Evolutionary conservation across 2,329 filamentous ascomycete species (phyloP), one percentile per base, ranked within the genome.

Genomic region (Venturia carpophila): DNA sequence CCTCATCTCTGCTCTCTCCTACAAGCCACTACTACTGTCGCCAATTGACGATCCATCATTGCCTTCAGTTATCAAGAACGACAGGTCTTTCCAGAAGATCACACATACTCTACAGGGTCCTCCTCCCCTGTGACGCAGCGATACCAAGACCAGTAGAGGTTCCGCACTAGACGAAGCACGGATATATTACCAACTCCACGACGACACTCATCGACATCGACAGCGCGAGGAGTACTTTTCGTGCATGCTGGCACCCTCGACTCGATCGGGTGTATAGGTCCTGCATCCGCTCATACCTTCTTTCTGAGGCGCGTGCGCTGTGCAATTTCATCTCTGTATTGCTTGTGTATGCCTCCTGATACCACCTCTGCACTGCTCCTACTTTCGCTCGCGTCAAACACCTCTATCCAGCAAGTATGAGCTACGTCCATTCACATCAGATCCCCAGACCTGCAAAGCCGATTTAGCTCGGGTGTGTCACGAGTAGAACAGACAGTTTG

Each of bases 401-500:
- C 4, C 24, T 27, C 49, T 11, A 7, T 34, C 9, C 24, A 30
- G 27, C 24, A 34, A 55, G 2, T 34, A 55, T 55, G 11, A 55
- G 24, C 15, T 55, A 11, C 27, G 6, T 55, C 49, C 49, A 55
- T 34, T 55, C 34, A 55, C 49, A 34, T 55, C 49, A 34, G 11
- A 34, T 47, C 24, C 10, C 49, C 9, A 55, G 11, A 19, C 15
- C 17, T 19, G 10, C n/a, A 19, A 30, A 55, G 24, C 49, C 24
- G 49, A 15, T 17, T 30, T 27, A 55, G 30, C 49, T 10, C 49
- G 49, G 49, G 24, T 55, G 49, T 55, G n/a, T 7, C 11, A 55
- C 49, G n/a, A 52, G n/a, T n/a, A 52, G 47, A 52, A 30, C 47
- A n/a, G 47, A 24, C 49, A 34, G 27, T 55, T 47, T 55, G 49